These are phyloP conservation scores for Amaranthus hypochondriacus DNA, from an alignment of 148 eudicot genomes.

Conservation along the genomic window DNA sequence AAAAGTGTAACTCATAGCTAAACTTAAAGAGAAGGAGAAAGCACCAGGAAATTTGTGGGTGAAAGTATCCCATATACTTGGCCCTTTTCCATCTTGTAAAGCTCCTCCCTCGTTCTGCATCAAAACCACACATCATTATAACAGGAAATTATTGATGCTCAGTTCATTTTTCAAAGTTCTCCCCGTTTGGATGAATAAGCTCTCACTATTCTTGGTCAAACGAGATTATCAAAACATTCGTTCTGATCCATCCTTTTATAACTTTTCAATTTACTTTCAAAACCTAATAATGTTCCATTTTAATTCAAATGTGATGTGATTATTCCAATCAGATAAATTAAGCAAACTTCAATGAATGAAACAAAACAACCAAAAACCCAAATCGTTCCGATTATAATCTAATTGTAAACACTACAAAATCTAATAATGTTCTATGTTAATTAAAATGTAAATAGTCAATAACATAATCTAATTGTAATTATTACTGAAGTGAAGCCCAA, in stretches of 20 bases:
- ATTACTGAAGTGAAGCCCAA: background rate
- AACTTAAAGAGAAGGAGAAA: background rate
- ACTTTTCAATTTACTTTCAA: background rate
- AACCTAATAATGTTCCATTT: background rate
- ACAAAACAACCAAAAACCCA: too few relatives aligned
- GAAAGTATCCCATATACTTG: slow-evolving; percentile 24
- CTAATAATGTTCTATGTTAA: too few relatives aligned
- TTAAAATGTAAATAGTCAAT: too few relatives aligned
- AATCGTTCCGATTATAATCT: background rate
- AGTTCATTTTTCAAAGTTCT: background rate
- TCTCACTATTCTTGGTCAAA: background rate
- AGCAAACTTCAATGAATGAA: too few relatives aligned
- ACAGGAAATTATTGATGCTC: too few relatives aligned
- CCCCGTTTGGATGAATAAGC: background rate
- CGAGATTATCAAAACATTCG: too few relatives aligned
- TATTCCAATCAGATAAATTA: too few relatives aligned
- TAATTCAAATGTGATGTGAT: background rate
- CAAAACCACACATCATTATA: too few relatives aligned
- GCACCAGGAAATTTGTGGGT: slow-evolving; percentile 27
- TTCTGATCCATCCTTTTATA: background rate
- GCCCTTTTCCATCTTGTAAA: slow-evolving; percentile 19
- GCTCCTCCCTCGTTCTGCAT: slow-evolving; percentile 24
- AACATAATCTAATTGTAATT: too few relatives aligned
- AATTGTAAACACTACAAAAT: too few relatives aligned
- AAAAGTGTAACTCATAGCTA: too few relatives aligned